These are phyloP conservation scores for Ceratocystiopsis sp. DNA, from an alignment of 2,329 filamentous ascomycete species.

Conservation along the genomic window DNA sequence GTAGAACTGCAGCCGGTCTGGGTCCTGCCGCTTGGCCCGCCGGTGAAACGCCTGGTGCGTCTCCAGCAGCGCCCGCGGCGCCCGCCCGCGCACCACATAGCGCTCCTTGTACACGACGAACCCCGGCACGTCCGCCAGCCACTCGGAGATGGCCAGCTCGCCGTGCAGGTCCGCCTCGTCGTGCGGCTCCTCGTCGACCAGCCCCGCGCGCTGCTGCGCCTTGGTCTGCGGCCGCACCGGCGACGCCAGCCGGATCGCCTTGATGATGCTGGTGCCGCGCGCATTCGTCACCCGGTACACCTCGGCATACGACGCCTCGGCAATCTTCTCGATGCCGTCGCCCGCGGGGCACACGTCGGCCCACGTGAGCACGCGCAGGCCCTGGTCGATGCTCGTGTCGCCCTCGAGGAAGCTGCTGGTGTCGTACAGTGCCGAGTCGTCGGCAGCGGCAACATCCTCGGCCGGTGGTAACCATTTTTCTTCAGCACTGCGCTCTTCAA, in stretches of 20 bases:
- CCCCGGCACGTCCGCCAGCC: slow-evolving; percentile 44
- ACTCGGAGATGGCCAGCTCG: slow-evolving; percentile 46
- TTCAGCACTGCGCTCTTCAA: neutral
- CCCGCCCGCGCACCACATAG: slow-evolving; percentile 40
- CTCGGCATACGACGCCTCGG: slow-evolving; percentile 49
- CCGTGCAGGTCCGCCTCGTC: slow-evolving; percentile 35
- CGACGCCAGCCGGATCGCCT: slow-evolving; percentile 42
- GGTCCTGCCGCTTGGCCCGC: slow-evolving; percentile 35
- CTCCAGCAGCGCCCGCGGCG: slow-evolving; percentile 34
- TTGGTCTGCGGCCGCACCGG: slow-evolving; percentile 42
- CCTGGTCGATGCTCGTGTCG: slow-evolving; percentile 6
- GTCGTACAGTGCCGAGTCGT: slow-evolving; percentile 4
- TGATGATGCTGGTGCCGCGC: slow-evolving; percentile 46
- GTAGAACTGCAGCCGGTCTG: slow-evolving; percentile 41
- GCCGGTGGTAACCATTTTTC: neutral
- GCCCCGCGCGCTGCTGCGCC: slow-evolving; percentile 31
- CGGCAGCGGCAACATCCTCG: neutral
- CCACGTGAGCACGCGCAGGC: slow-evolving; percentile 34
- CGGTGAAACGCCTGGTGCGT: slow-evolving; percentile 43
- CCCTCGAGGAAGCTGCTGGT: slow-evolving; percentile 2
- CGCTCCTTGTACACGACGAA: slow-evolving; percentile 50
- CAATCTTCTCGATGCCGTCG: slow-evolving; percentile 43
- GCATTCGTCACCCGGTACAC: slow-evolving; percentile 45
- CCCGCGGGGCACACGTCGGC: slow-evolving; percentile 36
- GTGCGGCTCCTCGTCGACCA: slow-evolving; percentile 43